A percentile compares a stretch with the other conserved stretches of the same genome.
phyloP scores from a whole-genome alignment of 805 yeast species.

The Wilhelminamyces savonicus region DNA sequence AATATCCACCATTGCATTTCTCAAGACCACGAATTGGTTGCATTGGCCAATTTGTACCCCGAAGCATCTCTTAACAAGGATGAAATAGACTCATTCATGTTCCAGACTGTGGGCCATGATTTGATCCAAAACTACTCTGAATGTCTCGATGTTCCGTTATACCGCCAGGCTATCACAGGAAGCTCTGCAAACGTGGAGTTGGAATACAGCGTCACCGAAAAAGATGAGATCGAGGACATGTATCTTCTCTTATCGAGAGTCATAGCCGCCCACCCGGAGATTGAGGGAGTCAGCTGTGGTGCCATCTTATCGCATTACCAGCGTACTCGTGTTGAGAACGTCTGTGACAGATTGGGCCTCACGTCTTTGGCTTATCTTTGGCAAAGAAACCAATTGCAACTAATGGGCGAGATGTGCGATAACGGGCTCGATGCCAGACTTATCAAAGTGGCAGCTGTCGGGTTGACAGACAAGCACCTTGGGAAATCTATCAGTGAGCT shows the following conservation, averaged over 20 bases:
- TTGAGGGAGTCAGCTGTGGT: constrained; percentile 88
- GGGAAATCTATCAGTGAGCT: constrained; percentile 62
- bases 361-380: constrained; percentile 74
- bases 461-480: constrained; percentile 59
- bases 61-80: constrained; percentile 20
- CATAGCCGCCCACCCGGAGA: constrained; percentile 52
- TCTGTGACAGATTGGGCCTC: constrained; percentile 68
- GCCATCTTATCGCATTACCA: constrained; percentile 96
- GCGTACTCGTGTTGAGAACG: constrained; percentile 87
- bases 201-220: constrained; percentile 60
- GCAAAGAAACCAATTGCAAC: constrained; percentile 78
- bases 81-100: constrained; percentile 94
- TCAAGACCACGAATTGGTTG: constrained; percentile 80
- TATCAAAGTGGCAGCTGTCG: constrained; percentile 91
- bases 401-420: constrained; percentile 76
- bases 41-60: constrained; percentile 81
- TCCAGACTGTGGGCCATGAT: constrained; percentile 94
- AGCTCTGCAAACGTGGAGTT: constrained; percentile 55
- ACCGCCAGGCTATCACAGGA: constrained; percentile 60
- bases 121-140: constrained; percentile 57
- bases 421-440: constrained; percentile 71
- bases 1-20: constrained; percentile 81
- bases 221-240: constrained; percentile 89
- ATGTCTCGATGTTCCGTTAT: constrained; percentile 77
- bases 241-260: constrained; percentile 47